A percentile compares a stretch with the other conserved stretches of the same genome.
Evolutionary conservation across 371 early-diverging fungal species (phyloP).

Genomic region (Fennellomyces sp.): DNA sequence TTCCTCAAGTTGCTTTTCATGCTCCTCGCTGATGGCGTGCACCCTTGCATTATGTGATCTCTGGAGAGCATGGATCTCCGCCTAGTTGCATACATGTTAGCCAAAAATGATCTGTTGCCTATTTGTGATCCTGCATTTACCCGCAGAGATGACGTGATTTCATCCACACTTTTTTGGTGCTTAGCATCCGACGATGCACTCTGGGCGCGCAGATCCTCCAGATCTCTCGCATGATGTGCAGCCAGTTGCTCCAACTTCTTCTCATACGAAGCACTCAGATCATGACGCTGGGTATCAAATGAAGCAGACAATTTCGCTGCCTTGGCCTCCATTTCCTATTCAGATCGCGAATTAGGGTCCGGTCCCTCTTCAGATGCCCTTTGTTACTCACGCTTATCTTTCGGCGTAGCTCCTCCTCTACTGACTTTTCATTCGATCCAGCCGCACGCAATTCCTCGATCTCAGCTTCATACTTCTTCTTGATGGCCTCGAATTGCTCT

Average conservation of each 20-base stretch:
- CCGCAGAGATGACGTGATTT: slow-evolving; percentile 11
- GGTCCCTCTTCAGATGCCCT: neutral
- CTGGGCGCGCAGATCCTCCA: slow-evolving; percentile 4
- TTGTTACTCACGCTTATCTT: neutral
- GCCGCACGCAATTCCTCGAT: slow-evolving; percentile 15
- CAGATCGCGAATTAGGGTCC: no score
- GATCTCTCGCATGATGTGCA: slow-evolving; percentile 1
- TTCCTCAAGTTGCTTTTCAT: slow-evolving; percentile 17
- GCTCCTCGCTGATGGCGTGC: slow-evolving; percentile 7
- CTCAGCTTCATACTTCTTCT: slow-evolving; percentile 18
- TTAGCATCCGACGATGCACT: slow-evolving; percentile 5
- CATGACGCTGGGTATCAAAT: slow-evolving; percentile 1
- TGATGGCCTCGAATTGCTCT: slow-evolving; percentile 21
- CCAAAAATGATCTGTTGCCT: neutral
- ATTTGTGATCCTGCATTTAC: slow-evolving; percentile 2
- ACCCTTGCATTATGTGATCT: slow-evolving; percentile 15
- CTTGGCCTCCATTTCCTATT: slow-evolving; percentile 5
- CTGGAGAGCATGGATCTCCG: slow-evolving; percentile 18
- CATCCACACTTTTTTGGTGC: slow-evolving; percentile 8
- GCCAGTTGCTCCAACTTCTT: neutral
- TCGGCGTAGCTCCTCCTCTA: neutral
- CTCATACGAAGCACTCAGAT: slow-evolving; percentile 3
- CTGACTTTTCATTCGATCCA: slow-evolving; percentile 6
- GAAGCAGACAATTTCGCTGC: neutral
- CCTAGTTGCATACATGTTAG: slow-evolving; percentile 7